phyloP scores from a whole-genome alignment of 2,329 filamentous ascomycete species.

The Hymenoscyphus albidus region DNA sequence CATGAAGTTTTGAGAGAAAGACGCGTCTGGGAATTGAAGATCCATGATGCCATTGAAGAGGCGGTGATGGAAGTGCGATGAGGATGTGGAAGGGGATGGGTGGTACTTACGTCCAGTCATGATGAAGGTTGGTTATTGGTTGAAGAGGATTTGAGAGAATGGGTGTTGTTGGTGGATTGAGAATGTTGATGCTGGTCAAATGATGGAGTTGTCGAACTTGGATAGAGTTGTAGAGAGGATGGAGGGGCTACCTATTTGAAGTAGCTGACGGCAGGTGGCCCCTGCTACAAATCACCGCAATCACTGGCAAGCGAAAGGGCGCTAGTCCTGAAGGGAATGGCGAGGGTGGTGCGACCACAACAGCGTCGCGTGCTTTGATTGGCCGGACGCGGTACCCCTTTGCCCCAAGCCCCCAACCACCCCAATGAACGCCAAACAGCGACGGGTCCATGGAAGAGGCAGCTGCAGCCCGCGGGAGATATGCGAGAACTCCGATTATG shows the following conservation, averaged over 20 bases:
- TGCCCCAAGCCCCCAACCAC: background rate
- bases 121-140: constrained; percentile 39
- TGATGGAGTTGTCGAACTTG: constrained; percentile 12
- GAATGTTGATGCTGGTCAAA: constrained; percentile 15
- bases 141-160: constrained; percentile 18
- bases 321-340: constrained; percentile 20
- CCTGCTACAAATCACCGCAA: constrained; percentile 17
- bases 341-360: constrained; percentile 15
- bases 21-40: too few species aligned
- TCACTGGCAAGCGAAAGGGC: constrained; percentile 21
- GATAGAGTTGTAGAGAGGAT: constrained; percentile 19
- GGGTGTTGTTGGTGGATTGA: constrained; percentile 14
- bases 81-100: background rate
- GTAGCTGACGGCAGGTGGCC: constrained; percentile 5
- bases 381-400: constrained; percentile 5
- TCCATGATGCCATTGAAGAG: too few species aligned
- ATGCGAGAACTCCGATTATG: background rate
- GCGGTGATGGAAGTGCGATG: background rate
- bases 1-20: constrained; percentile 59
- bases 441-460: background rate
- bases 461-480: background rate
- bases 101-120: constrained; percentile 56
- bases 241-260: constrained; percentile 25
- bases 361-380: constrained; percentile 16
- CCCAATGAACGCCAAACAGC: background rate